Evolutionary conservation across 805 yeast species (phyloP).

Genomic region (Metschnikowia koreensis): DNA sequence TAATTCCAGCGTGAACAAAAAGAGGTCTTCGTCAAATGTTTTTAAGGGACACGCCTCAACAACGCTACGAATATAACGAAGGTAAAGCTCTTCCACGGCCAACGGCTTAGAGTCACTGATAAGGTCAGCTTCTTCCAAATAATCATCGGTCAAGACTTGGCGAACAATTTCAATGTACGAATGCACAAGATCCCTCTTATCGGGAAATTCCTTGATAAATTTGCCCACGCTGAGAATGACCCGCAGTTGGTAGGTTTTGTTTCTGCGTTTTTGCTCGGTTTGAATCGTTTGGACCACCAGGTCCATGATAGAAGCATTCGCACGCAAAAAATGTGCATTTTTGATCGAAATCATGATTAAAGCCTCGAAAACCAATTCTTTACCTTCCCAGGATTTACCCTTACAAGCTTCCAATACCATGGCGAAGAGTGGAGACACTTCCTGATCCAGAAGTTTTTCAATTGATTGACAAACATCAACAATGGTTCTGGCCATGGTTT

Average conservation of each 20-base stretch:
- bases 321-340: constrained; percentile 35
- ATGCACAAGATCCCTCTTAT: constrained; percentile 34
- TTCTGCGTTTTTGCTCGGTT: constrained; percentile 65
- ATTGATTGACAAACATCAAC: constrained; percentile 55
- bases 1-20: constrained; percentile 28
- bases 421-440: constrained; percentile 40
- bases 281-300: constrained; percentile 45
- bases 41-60: constrained; percentile 8
- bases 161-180: constrained; percentile 38
- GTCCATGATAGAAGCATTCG: constrained; percentile 26
- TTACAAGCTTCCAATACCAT: constrained; percentile 57
- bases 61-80: constrained; percentile 33
- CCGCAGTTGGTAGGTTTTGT: constrained; percentile 58
- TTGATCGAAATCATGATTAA: constrained; percentile 56
- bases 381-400: constrained; percentile 89
- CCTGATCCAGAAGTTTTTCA: constrained; percentile 16
- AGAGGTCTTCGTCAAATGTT: constrained; percentile 18
- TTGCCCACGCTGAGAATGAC: constrained; percentile 54
- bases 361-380: constrained; percentile 72
- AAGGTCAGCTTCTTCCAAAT: constrained; percentile 28
- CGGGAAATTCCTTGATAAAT: constrained; percentile 41
- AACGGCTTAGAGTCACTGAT: constrained; percentile 23
- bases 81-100: constrained; percentile 46
- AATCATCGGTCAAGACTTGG: constrained; percentile 37
- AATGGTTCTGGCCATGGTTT: constrained; percentile 66